Evolutionary conservation across 805 yeast species (phyloP), one percentile per base, ranked within the genome.

Genomic region (Schwanniomyces pseudopolymorphus): DNA sequence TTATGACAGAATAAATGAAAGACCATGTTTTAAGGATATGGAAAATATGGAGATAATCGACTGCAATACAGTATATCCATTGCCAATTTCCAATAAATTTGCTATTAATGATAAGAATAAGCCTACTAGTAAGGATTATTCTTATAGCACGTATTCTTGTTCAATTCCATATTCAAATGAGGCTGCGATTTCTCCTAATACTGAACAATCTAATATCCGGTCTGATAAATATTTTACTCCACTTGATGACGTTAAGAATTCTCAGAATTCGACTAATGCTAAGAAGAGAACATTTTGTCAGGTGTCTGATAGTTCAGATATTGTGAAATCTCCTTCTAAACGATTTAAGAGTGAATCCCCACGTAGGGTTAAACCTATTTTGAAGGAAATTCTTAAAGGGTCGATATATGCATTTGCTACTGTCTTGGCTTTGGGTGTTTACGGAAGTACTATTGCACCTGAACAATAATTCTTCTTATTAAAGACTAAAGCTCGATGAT

Each of bases 301-400:
- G 25, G 5, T 19, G 4, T 17, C 39, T 5, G 25, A 36, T 19
- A 17, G 13, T 33, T 3, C 21, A 9, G 39, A 21, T 19, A 19
- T 20, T 19, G 6, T 9, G 5, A 24, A 40, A 16, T 16, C 35
- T 27, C 5, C 33, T n/a, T 19, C 36, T 5, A 60, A 57, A 56
- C 56, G 45, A 33, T 36, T 45, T 16, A 53, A 48, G 42, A 26
- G 33, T 9, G 33, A 36, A 13, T 20, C 20, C n/a, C 16, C 39
- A 1, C 46, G 52, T 5, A 33, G 27, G 14, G 26, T 49, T 14
- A 58, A 54, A 36, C 44, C 53, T 1, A 35, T 66, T 39, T 53
- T 55, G 7, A 67, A 65, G 46, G 76, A 70, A 50, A 47, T 55
- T 11, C 59, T 55, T 5, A 70, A 66, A 49, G 76, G 71, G 11